Evolutionary conservation across 116 monocot genomes (phyloP).

Genomic region (Zostera marina): DNA sequence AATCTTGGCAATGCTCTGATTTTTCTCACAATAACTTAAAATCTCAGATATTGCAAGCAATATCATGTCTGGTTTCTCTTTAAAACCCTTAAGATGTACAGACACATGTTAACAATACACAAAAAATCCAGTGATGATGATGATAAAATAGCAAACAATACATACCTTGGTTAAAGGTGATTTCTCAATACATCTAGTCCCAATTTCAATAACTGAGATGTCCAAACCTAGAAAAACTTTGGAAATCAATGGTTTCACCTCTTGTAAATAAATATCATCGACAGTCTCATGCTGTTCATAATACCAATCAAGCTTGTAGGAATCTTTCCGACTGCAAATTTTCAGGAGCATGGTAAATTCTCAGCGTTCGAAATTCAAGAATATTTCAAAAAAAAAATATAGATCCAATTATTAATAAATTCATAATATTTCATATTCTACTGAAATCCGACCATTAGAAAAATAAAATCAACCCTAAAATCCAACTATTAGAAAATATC

Average conservation of each 20-base stretch:
- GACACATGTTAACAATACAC: too few relatives aligned
- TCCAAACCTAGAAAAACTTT: constrained; percentile 26
- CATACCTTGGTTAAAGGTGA: constrained; percentile 36
- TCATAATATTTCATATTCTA: too few relatives aligned
- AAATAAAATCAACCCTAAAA: too few relatives aligned
- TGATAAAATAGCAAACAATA: not conserved
- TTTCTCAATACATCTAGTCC: constrained; percentile 45
- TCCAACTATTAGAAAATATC: too few relatives aligned
- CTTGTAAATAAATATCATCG: constrained; percentile 21
- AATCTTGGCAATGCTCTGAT: constrained; percentile 13
- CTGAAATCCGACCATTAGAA: too few relatives aligned
- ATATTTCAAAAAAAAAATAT: too few relatives aligned
- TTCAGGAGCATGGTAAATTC: not conserved
- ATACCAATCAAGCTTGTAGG: constrained; percentile 48
- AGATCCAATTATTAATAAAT: too few relatives aligned
- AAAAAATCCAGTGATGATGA: not conserved
- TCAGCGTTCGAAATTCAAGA: too few relatives aligned
- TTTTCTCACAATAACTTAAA: constrained; percentile 14
- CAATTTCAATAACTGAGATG: constrained; percentile 46
- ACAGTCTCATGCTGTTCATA: constrained; percentile 36
- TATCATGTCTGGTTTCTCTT: constrained; percentile 39
- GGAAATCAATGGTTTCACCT: constrained; percentile 41
- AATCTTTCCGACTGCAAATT: constrained; percentile 17
- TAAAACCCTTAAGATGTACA: constrained; percentile 19
- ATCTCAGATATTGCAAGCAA: constrained; percentile 29